phyloP scores from a whole-genome alignment of 768 basidiomycete species.

The Macrolepiota fuliginosa region DNA sequence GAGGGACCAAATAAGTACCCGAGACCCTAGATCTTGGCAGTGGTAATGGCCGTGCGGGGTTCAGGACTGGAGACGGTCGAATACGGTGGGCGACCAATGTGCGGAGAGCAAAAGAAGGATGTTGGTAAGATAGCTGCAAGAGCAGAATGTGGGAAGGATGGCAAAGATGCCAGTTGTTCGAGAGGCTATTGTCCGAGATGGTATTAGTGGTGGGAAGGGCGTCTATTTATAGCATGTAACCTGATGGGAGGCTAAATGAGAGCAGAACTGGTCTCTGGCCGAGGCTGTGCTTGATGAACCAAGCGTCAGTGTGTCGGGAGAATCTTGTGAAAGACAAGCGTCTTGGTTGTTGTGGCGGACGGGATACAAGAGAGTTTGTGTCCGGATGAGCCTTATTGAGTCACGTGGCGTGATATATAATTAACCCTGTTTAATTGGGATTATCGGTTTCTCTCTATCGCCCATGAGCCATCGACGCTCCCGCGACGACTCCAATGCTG shows the following conservation, averaged over 20 bases:
- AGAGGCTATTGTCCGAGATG: neutral
- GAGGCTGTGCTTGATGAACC: neutral
- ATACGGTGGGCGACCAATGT: neutral
- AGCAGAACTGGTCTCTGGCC: neutral
- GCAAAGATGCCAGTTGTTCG: neutral
- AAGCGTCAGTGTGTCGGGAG: neutral
- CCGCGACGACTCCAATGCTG: neutral
- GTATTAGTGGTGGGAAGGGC: neutral
- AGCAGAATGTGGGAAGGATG: neutral
- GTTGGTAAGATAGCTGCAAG: neutral
- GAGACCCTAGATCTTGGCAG: neutral
- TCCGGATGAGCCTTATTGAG: neutral
- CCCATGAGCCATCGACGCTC: constrained; percentile 7
- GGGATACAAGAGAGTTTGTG: neutral
- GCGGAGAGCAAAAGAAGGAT: neutral
- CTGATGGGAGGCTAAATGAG: neutral
- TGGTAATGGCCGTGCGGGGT: neutral
- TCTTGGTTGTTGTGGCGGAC: neutral
- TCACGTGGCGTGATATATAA: neutral
- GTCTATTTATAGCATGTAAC: neutral
- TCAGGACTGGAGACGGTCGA: neutral
- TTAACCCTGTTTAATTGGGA: neutral
- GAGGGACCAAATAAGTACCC: neutral
- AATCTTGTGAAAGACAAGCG: neutral
- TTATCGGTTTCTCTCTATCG: neutral